These are phyloP conservation scores for Lyophyllum semitale DNA, from an alignment of 768 basidiomycete genomes.

Conservation along the genomic window DNA sequence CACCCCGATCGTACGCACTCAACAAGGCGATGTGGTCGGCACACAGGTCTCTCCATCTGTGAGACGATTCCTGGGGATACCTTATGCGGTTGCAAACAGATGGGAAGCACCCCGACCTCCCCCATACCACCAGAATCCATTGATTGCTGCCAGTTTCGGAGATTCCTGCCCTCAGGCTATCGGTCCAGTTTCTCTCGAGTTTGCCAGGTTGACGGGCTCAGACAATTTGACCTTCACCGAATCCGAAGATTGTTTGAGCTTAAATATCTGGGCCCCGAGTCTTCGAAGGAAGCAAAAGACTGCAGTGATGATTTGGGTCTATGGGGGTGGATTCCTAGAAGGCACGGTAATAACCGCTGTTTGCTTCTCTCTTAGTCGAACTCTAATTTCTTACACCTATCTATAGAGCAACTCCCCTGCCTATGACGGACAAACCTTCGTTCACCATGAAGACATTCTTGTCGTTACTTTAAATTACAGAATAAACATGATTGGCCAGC, in stretches of 20 bases:
- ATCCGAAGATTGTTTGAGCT: slow-evolving; percentile 35
- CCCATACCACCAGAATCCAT: slow-evolving; percentile 14
- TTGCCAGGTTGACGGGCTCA: slow-evolving; percentile 23
- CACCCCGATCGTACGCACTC: slow-evolving; percentile 26
- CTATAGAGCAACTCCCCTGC: slow-evolving; percentile 27
- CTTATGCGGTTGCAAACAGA: slow-evolving; percentile 33
- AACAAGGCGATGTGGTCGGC: slow-evolving; percentile 33
- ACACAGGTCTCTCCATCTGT: slow-evolving; percentile 25
- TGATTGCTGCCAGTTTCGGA: slow-evolving; percentile 29
- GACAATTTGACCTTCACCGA: slow-evolving; percentile 22
- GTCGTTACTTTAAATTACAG: slow-evolving; percentile 25
- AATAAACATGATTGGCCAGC: slow-evolving; percentile 37
- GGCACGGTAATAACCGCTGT: slow-evolving; percentile 27
- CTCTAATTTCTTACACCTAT: background rate
- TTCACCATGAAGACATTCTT: slow-evolving; percentile 34
- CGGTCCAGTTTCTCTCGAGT: slow-evolving; percentile 17
- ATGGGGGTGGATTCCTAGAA: slow-evolving; percentile 37
- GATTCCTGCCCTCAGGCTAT: slow-evolving; percentile 31
- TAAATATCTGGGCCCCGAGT: slow-evolving; percentile 41
- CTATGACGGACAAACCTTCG: slow-evolving; percentile 32
- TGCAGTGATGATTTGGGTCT: slow-evolving; percentile 37
- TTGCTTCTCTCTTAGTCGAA: background rate
- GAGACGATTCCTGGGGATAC: slow-evolving; percentile 35
- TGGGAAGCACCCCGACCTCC: slow-evolving; percentile 33
- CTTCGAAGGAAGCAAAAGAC: slow-evolving; percentile 28